Evolutionary conservation across 116 monocot species (phyloP).

Genomic region (Phalaenopsis hybrid): DNA sequence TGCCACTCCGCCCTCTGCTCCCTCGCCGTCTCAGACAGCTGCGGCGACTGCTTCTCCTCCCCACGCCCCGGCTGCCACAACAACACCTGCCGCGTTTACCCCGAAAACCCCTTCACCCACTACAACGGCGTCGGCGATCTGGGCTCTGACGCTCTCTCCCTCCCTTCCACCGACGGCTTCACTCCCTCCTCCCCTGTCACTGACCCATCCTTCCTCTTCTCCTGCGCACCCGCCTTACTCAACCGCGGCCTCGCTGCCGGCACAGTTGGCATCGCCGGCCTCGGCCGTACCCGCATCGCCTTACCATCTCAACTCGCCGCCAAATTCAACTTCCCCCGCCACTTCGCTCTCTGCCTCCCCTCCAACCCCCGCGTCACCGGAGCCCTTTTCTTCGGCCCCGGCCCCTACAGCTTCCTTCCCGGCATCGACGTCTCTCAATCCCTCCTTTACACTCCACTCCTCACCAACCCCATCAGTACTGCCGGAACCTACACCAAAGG

Average conservation of each 20-base stretch:
- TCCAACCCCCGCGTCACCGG: neutral
- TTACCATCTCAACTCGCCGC: conserved; percentile 44
- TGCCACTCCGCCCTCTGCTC: conserved; percentile 45
- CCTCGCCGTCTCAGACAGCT: conserved; percentile 22
- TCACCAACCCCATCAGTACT: too few species aligned
- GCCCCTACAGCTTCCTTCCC: too few species aligned
- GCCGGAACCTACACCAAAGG: too few species aligned
- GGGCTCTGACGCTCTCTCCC: conserved; percentile 23
- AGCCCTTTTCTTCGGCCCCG: too few species aligned
- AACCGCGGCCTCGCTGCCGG: conserved; percentile 43
- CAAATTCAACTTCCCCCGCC: conserved; percentile 25
- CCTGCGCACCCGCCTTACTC: conserved; percentile 32
- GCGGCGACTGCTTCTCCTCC: conserved; percentile 29
- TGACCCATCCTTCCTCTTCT: conserved; percentile 30
- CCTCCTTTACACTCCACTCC: too few species aligned
- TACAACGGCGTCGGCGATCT: conserved; percentile 33
- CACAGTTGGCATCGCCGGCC: conserved; percentile 33
- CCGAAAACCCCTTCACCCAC: conserved; percentile 41
- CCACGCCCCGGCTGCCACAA: conserved; percentile 32
- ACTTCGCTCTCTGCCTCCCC: conserved; percentile 41
- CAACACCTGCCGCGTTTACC: conserved; percentile 36
- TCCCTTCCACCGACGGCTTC: conserved; percentile 48
- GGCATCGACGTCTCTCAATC: too few species aligned
- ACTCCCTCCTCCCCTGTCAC: conserved; percentile 22
- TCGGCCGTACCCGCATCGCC: conserved; percentile 30